Conservation (phyloP, 2,329 filamentous ascomycete species). For the Alternaria triticimaculans region DNA sequence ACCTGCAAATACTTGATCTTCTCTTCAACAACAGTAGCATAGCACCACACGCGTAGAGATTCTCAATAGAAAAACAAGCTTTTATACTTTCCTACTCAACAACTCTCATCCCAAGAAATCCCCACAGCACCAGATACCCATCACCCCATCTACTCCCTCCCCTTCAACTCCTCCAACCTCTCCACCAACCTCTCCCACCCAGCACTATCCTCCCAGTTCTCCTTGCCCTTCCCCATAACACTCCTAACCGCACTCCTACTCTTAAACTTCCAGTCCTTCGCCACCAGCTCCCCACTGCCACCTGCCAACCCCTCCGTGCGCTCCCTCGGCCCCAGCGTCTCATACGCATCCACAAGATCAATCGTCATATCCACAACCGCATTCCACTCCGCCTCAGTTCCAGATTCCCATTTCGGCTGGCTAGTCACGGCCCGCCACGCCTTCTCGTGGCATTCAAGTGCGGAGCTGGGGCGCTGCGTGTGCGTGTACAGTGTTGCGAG, state of each 20-base stretch:
- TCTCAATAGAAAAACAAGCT: background rate
- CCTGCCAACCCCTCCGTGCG: conserved; percentile 60
- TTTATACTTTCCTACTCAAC: background rate
- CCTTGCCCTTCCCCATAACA: conserved; percentile 81
- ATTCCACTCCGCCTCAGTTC: conserved; percentile 70
- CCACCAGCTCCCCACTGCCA: conserved; percentile 66
- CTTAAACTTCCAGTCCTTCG: conserved; percentile 86
- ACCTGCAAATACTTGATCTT: background rate
- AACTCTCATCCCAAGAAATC: background rate
- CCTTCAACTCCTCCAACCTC: conserved; percentile 52
- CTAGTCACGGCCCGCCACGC: conserved; percentile 78
- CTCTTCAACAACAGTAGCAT: background rate
- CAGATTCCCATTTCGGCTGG: conserved; percentile 62
- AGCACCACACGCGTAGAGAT: background rate
- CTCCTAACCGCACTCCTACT: conserved; percentile 82
- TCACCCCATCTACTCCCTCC: conserved; percentile 20
- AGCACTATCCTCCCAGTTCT: conserved; percentile 78
- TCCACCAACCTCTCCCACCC: conserved; percentile 70
- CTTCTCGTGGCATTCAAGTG: conserved; percentile 85
- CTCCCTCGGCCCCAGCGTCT: conserved; percentile 66
- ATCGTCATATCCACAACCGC: conserved; percentile 79
- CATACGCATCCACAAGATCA: conserved; percentile 81
- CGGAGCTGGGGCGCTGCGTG: conserved; percentile 71
- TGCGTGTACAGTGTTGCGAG: conserved; percentile 76
- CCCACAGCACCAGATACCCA: background rate